Evolutionary conservation across 2,329 filamentous ascomycete species (phyloP).

Genomic region (Neofusicoccum umdonicola): DNA sequence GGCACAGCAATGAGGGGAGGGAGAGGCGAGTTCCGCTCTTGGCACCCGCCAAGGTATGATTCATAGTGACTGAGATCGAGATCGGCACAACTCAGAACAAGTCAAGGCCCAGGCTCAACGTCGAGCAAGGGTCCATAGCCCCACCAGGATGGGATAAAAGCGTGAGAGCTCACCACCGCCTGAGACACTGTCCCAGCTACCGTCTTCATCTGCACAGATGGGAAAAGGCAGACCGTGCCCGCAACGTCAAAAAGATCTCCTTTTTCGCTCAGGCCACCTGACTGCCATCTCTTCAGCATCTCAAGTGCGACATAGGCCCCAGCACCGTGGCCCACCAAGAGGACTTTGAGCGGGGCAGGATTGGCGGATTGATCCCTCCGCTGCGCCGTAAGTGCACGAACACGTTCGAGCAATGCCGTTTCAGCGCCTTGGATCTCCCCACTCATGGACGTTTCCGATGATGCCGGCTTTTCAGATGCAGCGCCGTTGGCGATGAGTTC

Average conservation of each 20-base stretch:
- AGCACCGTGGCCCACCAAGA: neutral
- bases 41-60: neutral
- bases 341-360: neutral
- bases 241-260: neutral
- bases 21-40: too few relatives aligned
- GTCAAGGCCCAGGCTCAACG: too few relatives aligned
- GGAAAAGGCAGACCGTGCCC: neutral
- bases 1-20: too few relatives aligned
- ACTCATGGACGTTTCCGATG: neutral
- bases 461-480: conserved; percentile 13
- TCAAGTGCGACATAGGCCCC: neutral
- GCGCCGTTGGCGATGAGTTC: conserved; percentile 20
- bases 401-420: neutral
- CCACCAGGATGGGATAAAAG: neutral
- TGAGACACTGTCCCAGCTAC: neutral
- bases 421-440: neutral
- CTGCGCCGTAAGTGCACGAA: neutral
- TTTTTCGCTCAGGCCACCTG: neutral
- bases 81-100: neutral
- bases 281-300: neutral
- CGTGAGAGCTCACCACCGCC: neutral
- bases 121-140: too few relatives aligned
- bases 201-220: neutral
- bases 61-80: neutral
- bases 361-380: too few relatives aligned